A percentile compares a stretch with the other conserved stretches of the same genome.
These are phyloP conservation scores for Cadophora malorum DNA, from an alignment of 2,329 filamentous ascomycete species.

Conservation along the genomic window DNA sequence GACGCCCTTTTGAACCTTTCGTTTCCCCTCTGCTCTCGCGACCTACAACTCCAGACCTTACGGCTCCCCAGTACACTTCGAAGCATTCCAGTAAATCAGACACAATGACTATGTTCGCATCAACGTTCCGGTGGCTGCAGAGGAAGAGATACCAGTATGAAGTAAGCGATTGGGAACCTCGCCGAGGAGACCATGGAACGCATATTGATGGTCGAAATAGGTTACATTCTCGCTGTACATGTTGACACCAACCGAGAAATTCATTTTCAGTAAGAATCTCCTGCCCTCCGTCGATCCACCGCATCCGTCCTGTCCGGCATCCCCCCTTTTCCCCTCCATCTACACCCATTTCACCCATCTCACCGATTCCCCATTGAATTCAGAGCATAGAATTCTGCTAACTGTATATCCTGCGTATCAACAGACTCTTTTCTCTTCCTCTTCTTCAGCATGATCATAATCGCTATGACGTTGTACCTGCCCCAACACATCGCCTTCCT, in stretches of 20 bases:
- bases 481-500: slow-evolving; percentile 88
- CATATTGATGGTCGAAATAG: slow-evolving; percentile 74
- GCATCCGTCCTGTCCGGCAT: neutral
- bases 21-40: neutral
- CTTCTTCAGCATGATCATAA: slow-evolving; percentile 82
- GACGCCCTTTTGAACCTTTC: neutral
- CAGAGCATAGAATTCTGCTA: neutral
- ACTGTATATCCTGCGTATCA: neutral
- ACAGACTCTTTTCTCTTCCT: slow-evolving; percentile 91
- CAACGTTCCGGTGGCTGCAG: slow-evolving; percentile 79
- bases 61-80: neutral
- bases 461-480: slow-evolving; percentile 89
- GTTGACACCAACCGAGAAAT: slow-evolving; percentile 94
- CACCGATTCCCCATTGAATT: neutral
- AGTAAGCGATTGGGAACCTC: slow-evolving; percentile 37
- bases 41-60: neutral
- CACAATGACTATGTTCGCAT: slow-evolving; percentile 47
- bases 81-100: neutral
- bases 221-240: slow-evolving; percentile 97
- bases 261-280: slow-evolving; percentile 83
- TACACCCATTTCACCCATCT: neutral
- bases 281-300: slow-evolving; percentile 2
- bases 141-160: slow-evolving; percentile 98
- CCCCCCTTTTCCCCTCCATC: slow-evolving; percentile 2
- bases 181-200: neutral